phyloP scores from a whole-genome alignment of 257 asterid genomes.

The Solanum lycopersicoides region DNA sequence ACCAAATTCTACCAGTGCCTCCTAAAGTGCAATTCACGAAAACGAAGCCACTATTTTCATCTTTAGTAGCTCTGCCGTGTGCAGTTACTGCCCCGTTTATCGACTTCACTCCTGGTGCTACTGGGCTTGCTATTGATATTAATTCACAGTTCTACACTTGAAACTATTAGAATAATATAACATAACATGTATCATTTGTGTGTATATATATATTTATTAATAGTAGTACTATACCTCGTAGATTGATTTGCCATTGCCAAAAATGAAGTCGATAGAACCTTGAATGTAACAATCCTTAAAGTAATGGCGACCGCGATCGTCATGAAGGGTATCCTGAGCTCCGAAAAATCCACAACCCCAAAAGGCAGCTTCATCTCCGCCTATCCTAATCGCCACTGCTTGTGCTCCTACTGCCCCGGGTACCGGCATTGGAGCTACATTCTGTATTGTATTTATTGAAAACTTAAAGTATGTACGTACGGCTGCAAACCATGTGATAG shows the following conservation, averaged over 20 bases:
- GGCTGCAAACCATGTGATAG: neutral
- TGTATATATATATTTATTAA: no score
- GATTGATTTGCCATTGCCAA: slow-evolving; percentile 83
- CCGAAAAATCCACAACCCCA: slow-evolving; percentile 97
- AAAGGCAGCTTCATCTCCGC: slow-evolving; percentile 71
- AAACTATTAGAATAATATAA: neutral
- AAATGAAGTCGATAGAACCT: slow-evolving; percentile 89
- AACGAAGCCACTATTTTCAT: slow-evolving; percentile 72
- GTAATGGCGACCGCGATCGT: slow-evolving; percentile 88
- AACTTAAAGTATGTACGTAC: neutral
- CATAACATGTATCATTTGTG: no score
- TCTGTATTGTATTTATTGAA: slow-evolving; percentile 30
- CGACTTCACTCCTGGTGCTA: slow-evolving; percentile 22
- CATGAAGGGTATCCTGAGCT: slow-evolving; percentile 90
- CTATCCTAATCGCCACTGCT: slow-evolving; percentile 79
- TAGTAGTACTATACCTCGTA: slow-evolving; percentile 44
- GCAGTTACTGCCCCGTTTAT: slow-evolving; percentile 84
- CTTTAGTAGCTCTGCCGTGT: slow-evolving; percentile 69
- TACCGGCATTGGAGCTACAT: slow-evolving; percentile 71
- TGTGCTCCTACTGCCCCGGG: slow-evolving; percentile 88
- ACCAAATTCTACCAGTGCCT: slow-evolving; percentile 86
- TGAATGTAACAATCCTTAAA: slow-evolving; percentile 82
- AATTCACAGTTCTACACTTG: slow-evolving; percentile 41
- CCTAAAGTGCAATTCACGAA: slow-evolving; percentile 71
- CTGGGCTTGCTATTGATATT: slow-evolving; percentile 69